phyloP scores from a whole-genome alignment of 2,329 filamentous ascomycete genomes.

The Diaporthe sp. region DNA sequence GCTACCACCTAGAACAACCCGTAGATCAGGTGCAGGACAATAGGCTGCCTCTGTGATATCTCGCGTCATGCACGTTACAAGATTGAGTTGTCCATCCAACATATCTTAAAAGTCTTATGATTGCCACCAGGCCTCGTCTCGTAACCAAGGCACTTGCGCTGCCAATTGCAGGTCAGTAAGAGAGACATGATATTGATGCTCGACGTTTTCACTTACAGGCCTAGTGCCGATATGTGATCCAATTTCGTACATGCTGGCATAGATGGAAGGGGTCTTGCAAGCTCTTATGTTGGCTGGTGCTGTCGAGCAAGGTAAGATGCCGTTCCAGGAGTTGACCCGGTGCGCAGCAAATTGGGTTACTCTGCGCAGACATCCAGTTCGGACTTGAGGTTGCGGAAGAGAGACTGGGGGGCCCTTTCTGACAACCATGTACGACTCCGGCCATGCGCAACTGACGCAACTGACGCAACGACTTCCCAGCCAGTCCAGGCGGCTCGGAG shows the following conservation, averaged over 20 bases:
- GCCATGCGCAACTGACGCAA: too few relatives aligned
- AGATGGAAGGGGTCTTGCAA: neutral
- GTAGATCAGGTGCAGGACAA: neutral
- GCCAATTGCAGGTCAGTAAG: neutral
- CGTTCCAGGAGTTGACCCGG: neutral
- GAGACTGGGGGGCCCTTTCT: neutral
- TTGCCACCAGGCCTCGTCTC: neutral
- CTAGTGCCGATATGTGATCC: too few relatives aligned
- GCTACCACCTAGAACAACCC: neutral
- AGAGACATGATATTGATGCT: neutral
- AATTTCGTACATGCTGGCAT: too few relatives aligned
- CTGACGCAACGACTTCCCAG: neutral
- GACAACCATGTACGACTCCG: neutral
- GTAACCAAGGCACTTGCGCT: neutral
- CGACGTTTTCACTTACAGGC: neutral
- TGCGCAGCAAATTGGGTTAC: neutral
- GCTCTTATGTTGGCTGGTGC: neutral
- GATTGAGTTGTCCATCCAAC: neutral
- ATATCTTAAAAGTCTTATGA: neutral
- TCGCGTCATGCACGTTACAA: neutral
- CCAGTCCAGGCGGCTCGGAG: neutral
- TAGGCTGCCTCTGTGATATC: neutral
- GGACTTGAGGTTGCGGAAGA: neutral
- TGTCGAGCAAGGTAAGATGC: neutral
- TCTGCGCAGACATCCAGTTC: neutral